Conservation (phyloP, 257 asterid species). For the Solanum sitiens region DNA sequence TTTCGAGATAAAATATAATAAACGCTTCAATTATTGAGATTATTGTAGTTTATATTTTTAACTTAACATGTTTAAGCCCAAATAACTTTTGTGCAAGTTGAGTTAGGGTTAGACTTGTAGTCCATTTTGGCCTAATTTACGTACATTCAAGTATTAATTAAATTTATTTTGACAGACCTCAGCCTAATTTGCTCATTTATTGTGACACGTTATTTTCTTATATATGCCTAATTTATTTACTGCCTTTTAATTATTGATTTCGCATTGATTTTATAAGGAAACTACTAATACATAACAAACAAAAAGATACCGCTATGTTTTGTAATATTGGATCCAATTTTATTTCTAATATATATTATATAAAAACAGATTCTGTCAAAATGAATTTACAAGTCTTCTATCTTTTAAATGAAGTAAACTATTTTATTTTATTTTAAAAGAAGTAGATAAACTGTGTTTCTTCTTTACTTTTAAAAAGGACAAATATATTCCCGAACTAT, state of each 20-base stretch:
- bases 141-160: neutral
- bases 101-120: neutral
- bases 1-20: no score
- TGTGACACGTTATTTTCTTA: neutral
- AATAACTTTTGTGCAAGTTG: neutral
- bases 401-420: neutral
- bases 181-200: neutral
- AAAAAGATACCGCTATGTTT: neutral
- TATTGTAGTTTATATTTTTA: no score
- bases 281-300: neutral
- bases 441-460: neutral
- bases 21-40: no score
- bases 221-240: no score
- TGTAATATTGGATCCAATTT: neutral
- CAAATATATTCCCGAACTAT: no score
- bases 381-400: neutral
- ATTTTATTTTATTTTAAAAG: neutral
- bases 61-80: neutral
- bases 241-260: neutral
- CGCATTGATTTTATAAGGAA: neutral
- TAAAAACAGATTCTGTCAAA: no score
- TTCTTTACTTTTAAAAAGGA: neutral
- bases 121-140: neutral
- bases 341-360: no score
- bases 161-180: neutral